Evolutionary conservation across 495 filamentous ascomycete genomes (phyloP).

Genomic region (Penicillium atrosanguineum): DNA sequence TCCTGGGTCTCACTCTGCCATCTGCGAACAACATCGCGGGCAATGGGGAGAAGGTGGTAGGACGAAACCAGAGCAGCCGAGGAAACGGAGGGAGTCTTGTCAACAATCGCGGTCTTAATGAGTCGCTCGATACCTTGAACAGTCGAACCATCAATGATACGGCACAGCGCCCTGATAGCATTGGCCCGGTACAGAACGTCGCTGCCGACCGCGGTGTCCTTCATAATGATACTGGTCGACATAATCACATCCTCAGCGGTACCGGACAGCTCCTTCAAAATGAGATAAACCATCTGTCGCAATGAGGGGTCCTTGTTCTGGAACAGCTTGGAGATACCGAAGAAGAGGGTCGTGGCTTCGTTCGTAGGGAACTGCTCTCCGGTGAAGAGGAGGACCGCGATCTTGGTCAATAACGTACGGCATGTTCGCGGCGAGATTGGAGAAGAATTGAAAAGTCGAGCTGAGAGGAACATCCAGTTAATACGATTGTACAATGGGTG

Average conservation of each 20-base stretch:
- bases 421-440: slow-evolving; percentile 94
- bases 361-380: slow-evolving; percentile 95
- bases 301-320: slow-evolving; percentile 98
- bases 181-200: slow-evolving; percentile 96
- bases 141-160: slow-evolving; percentile 97
- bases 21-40: slow-evolving; percentile 89
- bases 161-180: slow-evolving; percentile 91
- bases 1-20: slow-evolving; percentile 99
- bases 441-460: slow-evolving; percentile 95
- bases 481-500: slow-evolving; percentile 12
- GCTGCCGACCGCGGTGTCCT: slow-evolving; percentile 93
- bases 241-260: slow-evolving; percentile 99
- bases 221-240: slow-evolving; percentile 99
- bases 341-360: slow-evolving; percentile 97
- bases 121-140: slow-evolving; percentile 97
- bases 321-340: slow-evolving; percentile 99
- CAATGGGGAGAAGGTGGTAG: slow-evolving; percentile 96
- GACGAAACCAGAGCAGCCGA: slow-evolving; percentile 96
- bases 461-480: slow-evolving; percentile 46
- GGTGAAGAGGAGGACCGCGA: slow-evolving; percentile 93
- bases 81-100: slow-evolving; percentile 97
- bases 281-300: slow-evolving; percentile 98
- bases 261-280: slow-evolving; percentile 93
- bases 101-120: slow-evolving; percentile 98
- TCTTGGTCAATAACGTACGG: slow-evolving; percentile 94